Evolutionary conservation across 2,329 filamentous ascomycete genomes (phyloP).

Genomic region (Aureobasidium pullulans): DNA sequence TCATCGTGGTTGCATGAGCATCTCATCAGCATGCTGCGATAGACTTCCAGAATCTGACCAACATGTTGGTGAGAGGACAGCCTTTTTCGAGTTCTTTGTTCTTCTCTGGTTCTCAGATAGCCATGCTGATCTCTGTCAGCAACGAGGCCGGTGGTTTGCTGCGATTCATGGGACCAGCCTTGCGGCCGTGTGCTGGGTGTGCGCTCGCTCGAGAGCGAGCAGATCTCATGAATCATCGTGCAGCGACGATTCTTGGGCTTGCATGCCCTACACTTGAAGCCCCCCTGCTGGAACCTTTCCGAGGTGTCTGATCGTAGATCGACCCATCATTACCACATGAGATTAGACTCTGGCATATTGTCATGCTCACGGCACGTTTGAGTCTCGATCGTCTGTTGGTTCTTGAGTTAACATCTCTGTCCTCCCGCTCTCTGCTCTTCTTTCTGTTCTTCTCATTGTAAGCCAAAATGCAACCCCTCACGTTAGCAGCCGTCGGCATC

Average conservation of each 20-base stretch:
- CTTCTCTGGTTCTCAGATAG: not conserved
- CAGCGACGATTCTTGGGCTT: slow-evolving; percentile 6
- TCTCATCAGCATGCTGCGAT: slow-evolving; percentile 3
- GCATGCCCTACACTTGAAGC: slow-evolving; percentile 7
- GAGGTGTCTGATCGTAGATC: slow-evolving; percentile 7
- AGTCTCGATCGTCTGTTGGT: not conserved
- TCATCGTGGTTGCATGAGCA: not conserved
- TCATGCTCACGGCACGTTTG: slow-evolving; percentile 11
- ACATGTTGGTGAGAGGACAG: not conserved
- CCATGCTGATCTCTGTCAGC: slow-evolving; percentile 2
- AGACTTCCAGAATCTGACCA: slow-evolving; percentile 1
- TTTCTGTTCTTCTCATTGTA: not conserved
- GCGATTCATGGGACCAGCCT: not conserved
- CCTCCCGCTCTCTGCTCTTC: not conserved
- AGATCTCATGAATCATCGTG: slow-evolving; percentile 13
- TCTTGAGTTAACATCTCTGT: slow-evolving; percentile 11
- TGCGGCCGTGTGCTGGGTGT: not conserved
- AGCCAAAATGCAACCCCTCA: slow-evolving; percentile 34
- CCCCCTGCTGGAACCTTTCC: slow-evolving; percentile 6
- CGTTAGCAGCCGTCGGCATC: slow-evolving; percentile 29
- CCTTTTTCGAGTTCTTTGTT: not conserved
- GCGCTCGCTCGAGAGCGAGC: not conserved
- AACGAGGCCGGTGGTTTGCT: not conserved
- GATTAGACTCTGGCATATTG: slow-evolving; percentile 6
- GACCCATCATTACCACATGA: slow-evolving; percentile 5